phyloP scores from a whole-genome alignment of 2,329 filamentous ascomycete species.

The Stagonosporopsis vannaccii region DNA sequence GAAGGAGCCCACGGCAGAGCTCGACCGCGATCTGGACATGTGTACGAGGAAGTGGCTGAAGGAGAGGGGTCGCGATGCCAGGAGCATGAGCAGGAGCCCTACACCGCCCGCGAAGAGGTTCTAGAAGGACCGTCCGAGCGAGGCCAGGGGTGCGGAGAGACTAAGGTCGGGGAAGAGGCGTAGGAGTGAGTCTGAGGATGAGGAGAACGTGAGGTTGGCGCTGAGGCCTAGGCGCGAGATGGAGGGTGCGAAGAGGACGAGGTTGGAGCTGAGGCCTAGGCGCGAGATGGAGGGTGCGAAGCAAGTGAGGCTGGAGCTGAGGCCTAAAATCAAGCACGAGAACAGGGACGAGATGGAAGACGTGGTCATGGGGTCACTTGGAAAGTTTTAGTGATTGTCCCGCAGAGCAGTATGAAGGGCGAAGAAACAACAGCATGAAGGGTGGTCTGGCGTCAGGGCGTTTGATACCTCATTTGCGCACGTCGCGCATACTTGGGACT shows the following conservation, averaged over 20 bases:
- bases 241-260: not conserved
- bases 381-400: not conserved
- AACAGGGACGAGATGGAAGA: not conserved
- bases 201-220: too few relatives aligned
- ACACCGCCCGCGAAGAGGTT: slow-evolving; percentile 74
- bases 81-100: slow-evolving; percentile 81
- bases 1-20: slow-evolving; percentile 88
- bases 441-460: slow-evolving; percentile 21
- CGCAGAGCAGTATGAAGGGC: not conserved
- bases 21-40: slow-evolving; percentile 86
- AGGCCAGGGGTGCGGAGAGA: slow-evolving; percentile 56
- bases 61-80: slow-evolving; percentile 80
- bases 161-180: slow-evolving; percentile 54
- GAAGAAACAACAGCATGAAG: slow-evolving; percentile 2
- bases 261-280: not conserved
- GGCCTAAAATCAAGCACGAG: not conserved
- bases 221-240: not conserved
- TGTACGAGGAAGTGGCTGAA: slow-evolving; percentile 97
- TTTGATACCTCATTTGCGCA: slow-evolving; percentile 27
- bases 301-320: not conserved
- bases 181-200: not conserved
- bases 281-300: too few relatives aligned
- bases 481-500: slow-evolving; percentile 20
- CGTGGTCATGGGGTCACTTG: not conserved
- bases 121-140: slow-evolving; percentile 39